Evolutionary conservation across 371 early-diverging fungal genomes (phyloP).

Genomic region (Mucor ambiguus): DNA sequence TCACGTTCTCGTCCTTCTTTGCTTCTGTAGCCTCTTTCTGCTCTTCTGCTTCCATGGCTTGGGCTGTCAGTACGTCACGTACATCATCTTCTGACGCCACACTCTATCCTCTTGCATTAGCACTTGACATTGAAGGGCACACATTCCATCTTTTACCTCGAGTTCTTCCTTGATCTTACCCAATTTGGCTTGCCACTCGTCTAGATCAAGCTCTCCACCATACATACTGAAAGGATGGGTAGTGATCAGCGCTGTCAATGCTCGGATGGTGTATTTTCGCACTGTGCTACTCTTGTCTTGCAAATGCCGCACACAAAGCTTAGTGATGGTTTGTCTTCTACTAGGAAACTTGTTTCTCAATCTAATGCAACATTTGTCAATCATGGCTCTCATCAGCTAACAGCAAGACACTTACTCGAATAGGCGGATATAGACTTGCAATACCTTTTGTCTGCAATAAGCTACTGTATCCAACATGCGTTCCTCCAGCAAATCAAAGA

Average conservation of each 20-base stretch:
- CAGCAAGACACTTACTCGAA: conserved; percentile 64
- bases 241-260: conserved; percentile 74
- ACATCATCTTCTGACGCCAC: conserved; percentile 20
- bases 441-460: conserved; percentile 81
- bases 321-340: conserved; percentile 72
- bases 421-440: conserved; percentile 84
- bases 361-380: conserved; percentile 10
- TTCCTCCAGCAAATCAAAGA: conserved; percentile 89
- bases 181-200: conserved; percentile 66
- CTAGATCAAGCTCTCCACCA: conserved; percentile 76
- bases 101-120: neutral
- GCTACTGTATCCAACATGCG: conserved; percentile 86
- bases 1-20: neutral
- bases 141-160: conserved; percentile 38
- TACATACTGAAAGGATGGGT: conserved; percentile 91
- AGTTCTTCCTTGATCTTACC: conserved; percentile 66
- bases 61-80: conserved; percentile 4
- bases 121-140: too few species aligned
- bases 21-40: neutral
- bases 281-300: conserved; percentile 91
- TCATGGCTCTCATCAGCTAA: neutral
- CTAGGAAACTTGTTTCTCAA: conserved; percentile 78
- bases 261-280: conserved; percentile 87
- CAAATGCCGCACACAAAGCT: conserved; percentile 75
- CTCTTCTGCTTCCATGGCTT: conserved; percentile 2